These are phyloP conservation scores for Pythium coloratum DNA, from an alignment of 352 stramenopile genomes.

Conservation along the genomic window DNA sequence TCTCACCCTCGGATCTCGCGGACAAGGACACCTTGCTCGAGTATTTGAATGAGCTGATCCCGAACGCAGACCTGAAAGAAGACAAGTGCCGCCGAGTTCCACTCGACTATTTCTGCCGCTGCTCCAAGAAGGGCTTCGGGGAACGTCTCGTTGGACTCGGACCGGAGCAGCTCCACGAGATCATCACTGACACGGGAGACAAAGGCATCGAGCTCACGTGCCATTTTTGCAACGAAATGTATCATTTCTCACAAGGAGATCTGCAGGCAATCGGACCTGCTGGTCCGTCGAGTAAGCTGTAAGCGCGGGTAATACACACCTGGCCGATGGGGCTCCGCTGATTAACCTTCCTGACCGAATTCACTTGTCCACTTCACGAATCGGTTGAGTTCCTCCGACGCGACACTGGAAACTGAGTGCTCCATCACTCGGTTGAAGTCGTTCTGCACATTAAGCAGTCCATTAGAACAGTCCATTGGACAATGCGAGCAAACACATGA, in stretches of 20 bases:
- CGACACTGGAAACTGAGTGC: constrained; percentile 95
- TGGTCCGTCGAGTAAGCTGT: constrained; percentile 19
- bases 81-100: constrained; percentile 56
- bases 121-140: constrained; percentile 71
- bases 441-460: constrained; percentile 37
- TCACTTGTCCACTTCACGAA: constrained; percentile 99
- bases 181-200: constrained; percentile 48
- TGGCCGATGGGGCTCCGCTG: neutral
- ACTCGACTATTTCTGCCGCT: constrained; percentile 84
- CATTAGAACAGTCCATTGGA: neutral
- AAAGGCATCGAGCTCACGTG: constrained; percentile 74
- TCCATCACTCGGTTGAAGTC: constrained; percentile 97
- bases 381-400: constrained; percentile 94
- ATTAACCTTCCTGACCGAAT: constrained; percentile 98
- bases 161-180: constrained; percentile 41
- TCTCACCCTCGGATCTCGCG: constrained; percentile 46
- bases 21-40: constrained; percentile 60
- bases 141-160: constrained; percentile 55
- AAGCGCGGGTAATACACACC: constrained; percentile 8
- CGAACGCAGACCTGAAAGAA: constrained; percentile 59
- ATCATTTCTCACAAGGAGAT: constrained; percentile 61
- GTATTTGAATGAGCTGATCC: constrained; percentile 79
- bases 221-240: constrained; percentile 84
- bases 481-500: neutral
- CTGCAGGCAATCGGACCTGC: constrained; percentile 34